Evolutionary conservation across 2,329 filamentous ascomycete genomes (phyloP).

Genomic region (Venturia effusa): DNA sequence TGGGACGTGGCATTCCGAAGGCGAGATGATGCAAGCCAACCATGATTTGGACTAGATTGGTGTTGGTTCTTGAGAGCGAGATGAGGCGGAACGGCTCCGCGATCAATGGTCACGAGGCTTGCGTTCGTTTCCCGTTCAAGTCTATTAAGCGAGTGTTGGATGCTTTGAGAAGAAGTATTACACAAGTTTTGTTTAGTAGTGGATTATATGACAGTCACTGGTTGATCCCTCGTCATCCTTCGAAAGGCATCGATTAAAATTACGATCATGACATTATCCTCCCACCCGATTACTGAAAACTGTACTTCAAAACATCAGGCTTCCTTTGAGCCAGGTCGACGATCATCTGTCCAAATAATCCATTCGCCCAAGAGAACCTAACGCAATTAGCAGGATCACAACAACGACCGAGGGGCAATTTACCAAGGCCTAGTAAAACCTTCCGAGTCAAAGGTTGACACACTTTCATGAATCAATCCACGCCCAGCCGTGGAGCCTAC

Average conservation of each 20-base stretch:
- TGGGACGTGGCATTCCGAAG: neutral
- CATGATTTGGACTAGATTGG: no score
- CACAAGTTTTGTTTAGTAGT: no score
- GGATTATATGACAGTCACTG: no score
- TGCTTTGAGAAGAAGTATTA: neutral
- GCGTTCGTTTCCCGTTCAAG: no score
- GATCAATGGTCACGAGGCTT: neutral
- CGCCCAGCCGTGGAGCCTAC: slow-evolving; percentile 37
- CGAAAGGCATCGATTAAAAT: neutral
- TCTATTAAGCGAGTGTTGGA: neutral
- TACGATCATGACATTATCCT: neutral
- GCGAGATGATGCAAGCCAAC: no score
- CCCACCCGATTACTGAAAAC: slow-evolving; percentile 26
- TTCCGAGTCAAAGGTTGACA: slow-evolving; percentile 35
- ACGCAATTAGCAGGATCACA: slow-evolving; percentile 4
- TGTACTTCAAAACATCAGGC: slow-evolving; percentile 31
- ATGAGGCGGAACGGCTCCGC: neutral
- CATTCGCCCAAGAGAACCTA: slow-evolving; percentile 41
- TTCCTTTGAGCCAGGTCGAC: slow-evolving; percentile 34
- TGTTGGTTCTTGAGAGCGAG: no score
- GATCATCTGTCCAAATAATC: slow-evolving; percentile 40
- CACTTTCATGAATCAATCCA: slow-evolving; percentile 41
- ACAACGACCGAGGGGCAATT: slow-evolving; percentile 11
- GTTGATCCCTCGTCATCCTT: no score
- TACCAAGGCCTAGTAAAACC: slow-evolving; percentile 41